phyloP scores from a whole-genome alignment of 2,329 filamentous ascomycete genomes.

The Trichoderma semiorbis region DNA sequence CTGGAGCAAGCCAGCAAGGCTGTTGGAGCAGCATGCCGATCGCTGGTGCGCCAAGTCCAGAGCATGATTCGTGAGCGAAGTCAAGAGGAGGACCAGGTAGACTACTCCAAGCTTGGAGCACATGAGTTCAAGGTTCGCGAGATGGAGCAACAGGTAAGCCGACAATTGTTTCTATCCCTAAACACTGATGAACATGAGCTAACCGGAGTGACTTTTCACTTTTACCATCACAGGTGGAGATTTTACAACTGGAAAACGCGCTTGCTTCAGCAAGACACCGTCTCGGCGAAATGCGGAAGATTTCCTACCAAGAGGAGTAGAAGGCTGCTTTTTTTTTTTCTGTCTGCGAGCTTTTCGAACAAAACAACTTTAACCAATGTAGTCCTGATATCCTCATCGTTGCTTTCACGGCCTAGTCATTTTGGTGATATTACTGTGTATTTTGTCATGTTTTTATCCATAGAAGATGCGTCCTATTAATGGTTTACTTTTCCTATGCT shows the following conservation, averaged over 20 bases:
- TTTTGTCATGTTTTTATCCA: neutral
- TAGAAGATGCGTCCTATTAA: neutral
- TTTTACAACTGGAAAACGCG: constrained; percentile 88
- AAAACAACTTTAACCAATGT: neutral
- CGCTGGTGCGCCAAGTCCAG: constrained; percentile 89
- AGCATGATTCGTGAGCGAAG: constrained; percentile 86
- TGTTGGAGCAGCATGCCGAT: constrained; percentile 82
- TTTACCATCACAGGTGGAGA: constrained; percentile 69
- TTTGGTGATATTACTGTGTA: neutral
- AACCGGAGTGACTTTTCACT: neutral
- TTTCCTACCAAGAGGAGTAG: constrained; percentile 81
- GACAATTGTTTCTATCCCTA: neutral
- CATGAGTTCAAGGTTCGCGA: constrained; percentile 98
- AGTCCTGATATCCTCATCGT: neutral
- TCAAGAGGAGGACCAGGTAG: constrained; percentile 75
- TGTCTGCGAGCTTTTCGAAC: neutral
- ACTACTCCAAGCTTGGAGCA: constrained; percentile 82
- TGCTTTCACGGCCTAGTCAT: neutral
- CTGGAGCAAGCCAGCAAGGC: constrained; percentile 90
- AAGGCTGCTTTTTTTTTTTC: neutral
- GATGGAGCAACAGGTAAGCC: constrained; percentile 95
- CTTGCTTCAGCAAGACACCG: constrained; percentile 75
- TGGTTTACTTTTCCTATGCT: neutral
- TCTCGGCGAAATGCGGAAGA: constrained; percentile 96
- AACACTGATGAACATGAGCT: neutral